Conservation (phyloP, 495 filamentous ascomycete species). For the Aspergillus cavernicola region DNA sequence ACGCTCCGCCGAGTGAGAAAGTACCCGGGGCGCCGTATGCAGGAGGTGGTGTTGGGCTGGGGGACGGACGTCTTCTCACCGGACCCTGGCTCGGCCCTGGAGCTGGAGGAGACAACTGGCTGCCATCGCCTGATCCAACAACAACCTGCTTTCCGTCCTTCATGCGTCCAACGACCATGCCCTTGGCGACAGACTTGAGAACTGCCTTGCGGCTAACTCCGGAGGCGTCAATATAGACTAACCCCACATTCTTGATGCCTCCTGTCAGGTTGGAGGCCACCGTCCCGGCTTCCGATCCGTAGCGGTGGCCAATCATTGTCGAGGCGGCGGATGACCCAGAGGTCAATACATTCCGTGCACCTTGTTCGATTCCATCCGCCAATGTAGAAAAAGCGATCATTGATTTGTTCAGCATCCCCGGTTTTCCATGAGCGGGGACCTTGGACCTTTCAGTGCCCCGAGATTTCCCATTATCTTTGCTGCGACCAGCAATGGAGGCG, state of each 20-base stretch:
- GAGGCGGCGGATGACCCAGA: constrained; percentile 72
- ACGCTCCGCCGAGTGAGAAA: constrained; percentile 28
- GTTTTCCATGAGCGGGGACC: constrained; percentile 64
- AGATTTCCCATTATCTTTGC: constrained; percentile 52
- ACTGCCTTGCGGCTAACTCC: constrained; percentile 86
- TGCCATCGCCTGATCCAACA: constrained; percentile 77
- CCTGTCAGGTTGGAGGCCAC: constrained; percentile 71
- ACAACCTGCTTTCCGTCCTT: constrained; percentile 78
- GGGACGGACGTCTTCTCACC: constrained; percentile 28
- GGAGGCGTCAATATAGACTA: constrained; percentile 96
- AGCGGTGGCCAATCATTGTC: constrained; percentile 76
- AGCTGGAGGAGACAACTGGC: constrained; percentile 36
- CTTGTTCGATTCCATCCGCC: constrained; percentile 87
- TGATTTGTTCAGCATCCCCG: constrained; percentile 88
- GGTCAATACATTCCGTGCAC: constrained; percentile 68
- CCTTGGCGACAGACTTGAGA: constrained; percentile 90
- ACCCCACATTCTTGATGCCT: constrained; percentile 88
- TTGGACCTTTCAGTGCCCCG: constrained; percentile 56
- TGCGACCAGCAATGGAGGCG: constrained; percentile 60
- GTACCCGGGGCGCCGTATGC: constrained; percentile 41
- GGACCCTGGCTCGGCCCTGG: constrained; percentile 21
- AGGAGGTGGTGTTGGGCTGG: constrained; percentile 37
- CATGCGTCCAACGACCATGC: constrained; percentile 94
- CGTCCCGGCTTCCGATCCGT: constrained; percentile 76
- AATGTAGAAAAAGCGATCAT: constrained; percentile 96